A percentile compares a stretch with the other conserved stretches of the same genome.
Evolutionary conservation across 2,329 filamentous ascomycete species (phyloP).

Genomic region (Epichloe bromicola): DNA sequence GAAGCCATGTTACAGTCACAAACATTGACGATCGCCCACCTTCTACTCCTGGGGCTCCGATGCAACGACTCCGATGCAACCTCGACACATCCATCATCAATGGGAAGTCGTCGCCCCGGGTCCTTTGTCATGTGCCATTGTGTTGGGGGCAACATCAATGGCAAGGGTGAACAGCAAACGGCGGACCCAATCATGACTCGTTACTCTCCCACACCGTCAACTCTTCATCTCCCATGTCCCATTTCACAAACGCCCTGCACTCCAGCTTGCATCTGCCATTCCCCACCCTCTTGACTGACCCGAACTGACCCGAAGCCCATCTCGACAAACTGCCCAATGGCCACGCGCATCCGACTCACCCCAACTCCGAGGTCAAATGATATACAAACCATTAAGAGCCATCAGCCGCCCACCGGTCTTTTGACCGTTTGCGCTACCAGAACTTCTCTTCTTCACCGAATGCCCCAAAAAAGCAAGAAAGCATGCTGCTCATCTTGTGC

Average conservation of each 20-base stretch:
- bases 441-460: neutral
- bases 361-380: no score
- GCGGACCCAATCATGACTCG: neutral
- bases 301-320: no score
- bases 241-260: no score
- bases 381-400: no score
- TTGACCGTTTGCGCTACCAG: neutral
- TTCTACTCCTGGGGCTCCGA: neutral
- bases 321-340: neutral
- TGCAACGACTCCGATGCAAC: neutral
- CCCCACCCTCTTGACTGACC: no score
- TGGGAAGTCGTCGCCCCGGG: no score
- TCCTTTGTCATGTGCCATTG: no score
- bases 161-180: neutral
- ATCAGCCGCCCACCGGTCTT: neutral
- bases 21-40: neutral
- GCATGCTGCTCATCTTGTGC: constrained; percentile 1
- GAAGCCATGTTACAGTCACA: neutral
- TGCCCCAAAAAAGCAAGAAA: neutral
- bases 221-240: no score
- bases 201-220: no score
- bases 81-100: neutral
- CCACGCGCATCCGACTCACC: neutral
- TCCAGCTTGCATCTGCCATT: no score
- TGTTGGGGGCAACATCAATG: no score